These are phyloP conservation scores for Oryza meridionalis DNA, from an alignment of 176 grass and related monocot genomes.

Conservation along the genomic window DNA sequence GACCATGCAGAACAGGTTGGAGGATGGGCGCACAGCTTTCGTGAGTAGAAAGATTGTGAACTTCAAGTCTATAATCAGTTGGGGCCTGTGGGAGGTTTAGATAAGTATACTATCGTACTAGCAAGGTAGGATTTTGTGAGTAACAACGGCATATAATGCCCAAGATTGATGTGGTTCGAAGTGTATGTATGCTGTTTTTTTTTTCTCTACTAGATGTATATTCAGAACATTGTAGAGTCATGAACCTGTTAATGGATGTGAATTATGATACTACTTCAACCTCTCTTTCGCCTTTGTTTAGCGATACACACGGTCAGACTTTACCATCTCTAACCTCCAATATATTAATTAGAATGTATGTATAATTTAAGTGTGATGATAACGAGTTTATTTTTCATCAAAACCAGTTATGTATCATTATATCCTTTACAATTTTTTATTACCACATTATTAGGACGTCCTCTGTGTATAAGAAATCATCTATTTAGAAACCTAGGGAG, in stretches of 20 bases:
- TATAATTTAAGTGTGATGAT: neutral
- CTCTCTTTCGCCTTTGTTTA: neutral
- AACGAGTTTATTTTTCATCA: neutral
- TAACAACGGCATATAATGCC: neutral
- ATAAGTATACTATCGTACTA: neutral
- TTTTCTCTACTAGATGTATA: neutral
- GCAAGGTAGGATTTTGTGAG: neutral
- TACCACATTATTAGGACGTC: too few species aligned
- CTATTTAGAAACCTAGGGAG: too few species aligned
- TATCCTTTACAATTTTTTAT: too few species aligned
- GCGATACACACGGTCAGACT: neutral
- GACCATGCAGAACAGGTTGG: conserved; percentile 37
- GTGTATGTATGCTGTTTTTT: neutral
- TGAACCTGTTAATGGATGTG: neutral
- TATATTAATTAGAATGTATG: neutral
- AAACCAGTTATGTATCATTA: neutral
- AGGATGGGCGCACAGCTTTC: conserved; percentile 39
- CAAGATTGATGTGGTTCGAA: neutral
- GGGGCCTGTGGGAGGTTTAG: neutral
- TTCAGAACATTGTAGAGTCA: neutral
- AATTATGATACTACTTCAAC: neutral
- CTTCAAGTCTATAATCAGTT: neutral
- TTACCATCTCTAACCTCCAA: neutral
- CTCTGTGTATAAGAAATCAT: too few species aligned
- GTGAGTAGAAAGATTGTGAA: conserved; percentile 4